Base-by-base conservation (phyloP, 2,329 filamentous ascomycete genomes). In the Juglanconis oblonga region DNA sequence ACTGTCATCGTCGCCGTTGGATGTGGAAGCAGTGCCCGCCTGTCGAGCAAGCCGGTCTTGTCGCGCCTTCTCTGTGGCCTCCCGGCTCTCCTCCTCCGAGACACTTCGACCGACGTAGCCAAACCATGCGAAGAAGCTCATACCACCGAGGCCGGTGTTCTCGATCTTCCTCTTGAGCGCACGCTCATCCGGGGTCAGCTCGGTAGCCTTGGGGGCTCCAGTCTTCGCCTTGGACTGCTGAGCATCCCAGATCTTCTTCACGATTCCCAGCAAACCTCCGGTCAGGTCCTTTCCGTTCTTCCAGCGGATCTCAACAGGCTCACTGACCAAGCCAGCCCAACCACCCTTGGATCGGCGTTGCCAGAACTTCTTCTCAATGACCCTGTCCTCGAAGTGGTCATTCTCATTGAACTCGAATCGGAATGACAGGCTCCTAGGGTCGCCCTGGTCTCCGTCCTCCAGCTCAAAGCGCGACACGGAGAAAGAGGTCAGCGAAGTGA, bases 341-440 rank as follows among this genome's bases (percentile, higher is more conserved):
- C 84, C 82, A 70, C 88, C 83, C 71, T 81, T 83, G 62, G 83
- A 80, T 72, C 83, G 83, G 66, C 93, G 87, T 81, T 88, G 92
- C 84, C 88, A 94, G 77, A 98, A 97, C 72, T 90, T 91, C 87
- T 98, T 98, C 77, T 94, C 90, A 52, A 98, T 77, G 57, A 87
- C 83, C 57, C 78, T 81, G 77, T 97, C 83, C 71, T 87, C 83
- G 69, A 98, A 97, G 78, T 88, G 87, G 53, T 92, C 87, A 76
- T 98, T 98, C 64, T 87, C 83, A 62, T 76, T 77, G 75, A 97
- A 97, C 69, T 90, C 87, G 70, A 95, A 92, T 64, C 79, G 87
- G 79, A 96, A 85, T 62, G 82, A 79, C 68, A 98, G 74, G 76
- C 87, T 92, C 73, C 92, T 87, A 29, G 94, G 94, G 70, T 95